Evolutionary conservation across 345 rosid genomes (phyloP).

Genomic region (Melastoma malabathricum): DNA sequence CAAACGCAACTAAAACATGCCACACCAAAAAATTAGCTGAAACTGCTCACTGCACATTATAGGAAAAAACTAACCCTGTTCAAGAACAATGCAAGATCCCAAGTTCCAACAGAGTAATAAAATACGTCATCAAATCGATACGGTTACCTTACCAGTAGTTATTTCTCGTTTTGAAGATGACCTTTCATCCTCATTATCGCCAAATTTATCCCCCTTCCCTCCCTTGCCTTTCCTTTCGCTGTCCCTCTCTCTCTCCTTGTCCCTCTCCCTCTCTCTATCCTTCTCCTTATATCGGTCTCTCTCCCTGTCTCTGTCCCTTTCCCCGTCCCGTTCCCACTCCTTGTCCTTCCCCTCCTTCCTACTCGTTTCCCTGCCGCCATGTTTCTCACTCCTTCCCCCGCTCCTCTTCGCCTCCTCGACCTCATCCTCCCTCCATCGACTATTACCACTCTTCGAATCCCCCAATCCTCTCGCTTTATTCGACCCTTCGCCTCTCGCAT

Average conservation of each 20-base stretch:
- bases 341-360: conserved; percentile 19
- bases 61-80: background rate
- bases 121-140: background rate
- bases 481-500: conserved; percentile 21
- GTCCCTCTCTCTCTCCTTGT: conserved; percentile 19
- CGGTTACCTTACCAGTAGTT: conserved; percentile 14
- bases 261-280: conserved; percentile 8
- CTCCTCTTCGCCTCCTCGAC: conserved; percentile 40
- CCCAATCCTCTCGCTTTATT: conserved; percentile 51
- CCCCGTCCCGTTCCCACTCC: conserved; percentile 21
- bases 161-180: conserved; percentile 6
- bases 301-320: conserved; percentile 8
- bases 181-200: conserved; percentile 7
- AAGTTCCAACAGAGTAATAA: background rate
- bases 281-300: conserved; percentile 36
- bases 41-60: too few relatives aligned
- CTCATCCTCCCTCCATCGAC: conserved; percentile 32
- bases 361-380: conserved; percentile 9
- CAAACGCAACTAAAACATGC: too few relatives aligned
- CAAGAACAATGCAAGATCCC: background rate
- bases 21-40: too few relatives aligned
- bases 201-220: conserved; percentile 8
- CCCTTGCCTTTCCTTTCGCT: conserved; percentile 7
- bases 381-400: conserved; percentile 44
- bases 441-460: conserved; percentile 26